These are phyloP conservation scores for Vitis rotundifolia DNA, from an alignment of 164 flowering plant genomes.

Conservation along the genomic window DNA sequence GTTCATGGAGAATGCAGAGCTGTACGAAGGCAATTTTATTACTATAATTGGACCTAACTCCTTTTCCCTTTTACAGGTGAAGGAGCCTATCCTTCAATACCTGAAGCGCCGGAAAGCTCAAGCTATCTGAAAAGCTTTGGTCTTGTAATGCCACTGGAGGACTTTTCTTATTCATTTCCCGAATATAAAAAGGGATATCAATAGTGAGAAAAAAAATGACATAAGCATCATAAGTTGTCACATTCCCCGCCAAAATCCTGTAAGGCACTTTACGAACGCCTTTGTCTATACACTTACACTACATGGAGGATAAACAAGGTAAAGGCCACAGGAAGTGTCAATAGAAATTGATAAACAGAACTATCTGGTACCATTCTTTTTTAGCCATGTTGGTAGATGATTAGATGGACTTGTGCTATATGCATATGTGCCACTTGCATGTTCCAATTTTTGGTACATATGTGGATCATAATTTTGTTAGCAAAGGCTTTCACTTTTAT, in stretches of 20 bases:
- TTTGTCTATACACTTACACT: too few species aligned
- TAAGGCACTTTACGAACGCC: background rate
- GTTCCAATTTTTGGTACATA: too few species aligned
- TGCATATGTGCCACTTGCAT: too few species aligned
- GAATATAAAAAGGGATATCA: too few species aligned
- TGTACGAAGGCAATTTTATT: background rate
- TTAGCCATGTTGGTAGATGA: too few species aligned
- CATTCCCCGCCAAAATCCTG: background rate
- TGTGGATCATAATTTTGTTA: too few species aligned
- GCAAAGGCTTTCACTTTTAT: too few species aligned
- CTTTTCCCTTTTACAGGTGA: conserved; percentile 53
- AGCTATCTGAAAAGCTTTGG: conserved; percentile 33
- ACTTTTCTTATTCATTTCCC: background rate
- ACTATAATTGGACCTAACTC: background rate
- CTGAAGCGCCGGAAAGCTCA: conserved; percentile 75
- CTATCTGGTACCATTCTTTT: too few species aligned
- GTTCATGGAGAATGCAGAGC: too few species aligned
- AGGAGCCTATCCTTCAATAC: conserved; percentile 78
- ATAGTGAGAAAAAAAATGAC: background rate
- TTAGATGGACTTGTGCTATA: too few species aligned
- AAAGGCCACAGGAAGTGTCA: too few species aligned
- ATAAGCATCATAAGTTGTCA: background rate
- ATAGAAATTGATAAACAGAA: too few species aligned
- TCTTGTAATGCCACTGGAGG: background rate
- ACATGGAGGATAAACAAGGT: background rate